phyloP scores from a whole-genome alignment of 352 stramenopile species.

The Lagenidium giganteum region DNA sequence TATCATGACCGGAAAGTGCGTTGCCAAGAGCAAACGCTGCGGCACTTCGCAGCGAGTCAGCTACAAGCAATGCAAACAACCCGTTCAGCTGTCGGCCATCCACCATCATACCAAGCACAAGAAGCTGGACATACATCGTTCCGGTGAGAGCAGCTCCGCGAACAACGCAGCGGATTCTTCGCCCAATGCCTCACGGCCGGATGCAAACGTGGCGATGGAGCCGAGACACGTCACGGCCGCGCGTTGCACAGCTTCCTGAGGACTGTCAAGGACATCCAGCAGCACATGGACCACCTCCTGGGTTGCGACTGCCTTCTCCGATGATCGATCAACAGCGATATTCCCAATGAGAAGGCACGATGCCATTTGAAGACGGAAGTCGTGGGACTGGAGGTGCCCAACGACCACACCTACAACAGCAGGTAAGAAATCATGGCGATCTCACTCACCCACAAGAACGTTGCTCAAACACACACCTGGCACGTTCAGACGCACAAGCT shows the following conservation, averaged over 20 bases:
- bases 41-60: conserved; percentile 45
- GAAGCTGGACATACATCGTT: conserved; percentile 30
- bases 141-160: conserved; percentile 38
- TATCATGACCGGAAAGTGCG: conserved; percentile 51
- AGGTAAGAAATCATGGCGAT: neutral
- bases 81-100: too few species aligned
- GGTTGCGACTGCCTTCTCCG: conserved; percentile 24
- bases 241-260: conserved; percentile 58
- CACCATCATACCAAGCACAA: neutral
- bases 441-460: neutral
- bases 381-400: conserved; percentile 34
- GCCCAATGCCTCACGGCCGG: conserved; percentile 36
- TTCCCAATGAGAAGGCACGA: conserved; percentile 61
- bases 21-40: conserved; percentile 67
- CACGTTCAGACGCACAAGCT: conserved; percentile 50
- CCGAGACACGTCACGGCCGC: conserved; percentile 43
- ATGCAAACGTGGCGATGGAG: conserved; percentile 35
- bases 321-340: conserved; percentile 39
- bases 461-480: conserved; percentile 1
- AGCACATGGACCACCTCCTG: conserved; percentile 30
- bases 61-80: conserved; percentile 8
- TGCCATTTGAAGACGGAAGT: conserved; percentile 56
- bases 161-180: conserved; percentile 37
- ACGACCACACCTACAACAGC: conserved; percentile 17
- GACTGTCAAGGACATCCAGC: conserved; percentile 37